Conservation (phyloP, 108 stramenopile genomes). For the Craspedostauros australis region DNA sequence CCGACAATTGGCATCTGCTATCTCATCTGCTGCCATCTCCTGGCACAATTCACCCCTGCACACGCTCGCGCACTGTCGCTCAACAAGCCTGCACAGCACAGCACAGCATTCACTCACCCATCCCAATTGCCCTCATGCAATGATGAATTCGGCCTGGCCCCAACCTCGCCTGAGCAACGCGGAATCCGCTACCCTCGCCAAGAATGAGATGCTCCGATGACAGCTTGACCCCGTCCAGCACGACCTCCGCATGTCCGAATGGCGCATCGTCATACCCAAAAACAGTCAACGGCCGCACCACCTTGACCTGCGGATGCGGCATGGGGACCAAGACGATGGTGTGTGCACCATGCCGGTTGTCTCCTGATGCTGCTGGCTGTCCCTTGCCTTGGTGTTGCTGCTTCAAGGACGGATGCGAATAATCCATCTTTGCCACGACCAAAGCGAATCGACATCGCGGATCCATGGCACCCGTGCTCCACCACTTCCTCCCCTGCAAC, state of each 20-base stretch:
- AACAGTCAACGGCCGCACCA: constrained; percentile 82
- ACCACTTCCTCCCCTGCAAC: constrained; percentile 87
- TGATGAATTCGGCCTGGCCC: constrained; percentile 98
- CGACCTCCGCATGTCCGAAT: constrained; percentile 88
- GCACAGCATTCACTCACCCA: constrained; percentile 44
- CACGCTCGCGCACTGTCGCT: no score
- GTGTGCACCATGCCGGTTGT: constrained; percentile 43
- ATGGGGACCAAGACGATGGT: constrained; percentile 78
- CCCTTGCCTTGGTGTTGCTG: no score
- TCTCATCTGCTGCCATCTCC: no score
- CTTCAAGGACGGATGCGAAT: neutral
- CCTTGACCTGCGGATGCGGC: constrained; percentile 63
- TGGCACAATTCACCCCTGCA: no score
- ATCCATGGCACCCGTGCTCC: constrained; percentile 90
- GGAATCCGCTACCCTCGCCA: constrained; percentile 90
- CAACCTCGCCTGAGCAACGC: constrained; percentile 91
- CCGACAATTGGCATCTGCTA: no score
- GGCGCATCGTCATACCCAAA: constrained; percentile 97
- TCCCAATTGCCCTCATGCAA: constrained; percentile 95
- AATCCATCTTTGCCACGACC: constrained; percentile 75
- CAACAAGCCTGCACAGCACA: constrained; percentile 4
- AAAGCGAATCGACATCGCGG: constrained; percentile 85
- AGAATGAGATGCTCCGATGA: constrained; percentile 52
- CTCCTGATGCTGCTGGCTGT: neutral
- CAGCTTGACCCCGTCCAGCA: constrained; percentile 43